Percentiles rank a stretch among this genome's conserved stretches.
These are phyloP conservation scores for Pseudocercospora macadamiae DNA, from an alignment of 2,329 filamentous ascomycete species.

Conservation along the genomic window DNA sequence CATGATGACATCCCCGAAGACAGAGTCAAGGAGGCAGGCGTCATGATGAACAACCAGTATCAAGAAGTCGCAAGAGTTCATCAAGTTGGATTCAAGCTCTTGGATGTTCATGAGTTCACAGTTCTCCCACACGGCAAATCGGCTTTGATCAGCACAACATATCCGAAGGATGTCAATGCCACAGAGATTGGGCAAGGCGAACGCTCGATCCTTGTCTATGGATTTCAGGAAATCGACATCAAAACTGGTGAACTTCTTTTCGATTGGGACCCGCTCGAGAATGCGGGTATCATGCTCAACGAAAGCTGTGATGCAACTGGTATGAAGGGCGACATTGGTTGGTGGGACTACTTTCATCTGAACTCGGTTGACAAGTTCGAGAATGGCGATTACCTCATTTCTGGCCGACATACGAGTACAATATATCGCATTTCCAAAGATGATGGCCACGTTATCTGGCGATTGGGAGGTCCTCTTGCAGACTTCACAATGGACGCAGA, in stretches of 20 bases:
- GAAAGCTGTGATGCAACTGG: conserved; percentile 12
- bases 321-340: conserved; percentile 1
- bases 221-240: conserved; percentile 50
- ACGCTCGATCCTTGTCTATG: conserved; percentile 31
- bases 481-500: conserved; percentile 34
- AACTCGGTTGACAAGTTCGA: conserved; percentile 44
- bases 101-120: conserved; percentile 17
- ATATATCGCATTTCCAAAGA: conserved; percentile 42
- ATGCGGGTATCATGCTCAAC: conserved; percentile 38
- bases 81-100: conserved; percentile 16
- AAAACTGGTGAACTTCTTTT: conserved; percentile 46
- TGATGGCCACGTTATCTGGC: conserved; percentile 44
- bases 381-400: conserved; percentile 44
- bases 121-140: conserved; percentile 3
- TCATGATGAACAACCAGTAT: conserved; percentile 36
- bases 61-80: conserved; percentile 41
- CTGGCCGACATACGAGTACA: conserved; percentile 43
- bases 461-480: conserved; percentile 45
- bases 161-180: not conserved
- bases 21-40: not conserved
- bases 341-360: conserved; percentile 35
- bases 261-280: conserved; percentile 49
- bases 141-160: conserved; percentile 8
- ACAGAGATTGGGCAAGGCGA: conserved; percentile 6
- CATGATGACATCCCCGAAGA: conserved; percentile 1